Percentiles rank a stretch among this genome's conserved stretches.
These are phyloP conservation scores for Phytophthora kernoviae DNA, from an alignment of 352 stramenopile species.

Conservation along the genomic window DNA sequence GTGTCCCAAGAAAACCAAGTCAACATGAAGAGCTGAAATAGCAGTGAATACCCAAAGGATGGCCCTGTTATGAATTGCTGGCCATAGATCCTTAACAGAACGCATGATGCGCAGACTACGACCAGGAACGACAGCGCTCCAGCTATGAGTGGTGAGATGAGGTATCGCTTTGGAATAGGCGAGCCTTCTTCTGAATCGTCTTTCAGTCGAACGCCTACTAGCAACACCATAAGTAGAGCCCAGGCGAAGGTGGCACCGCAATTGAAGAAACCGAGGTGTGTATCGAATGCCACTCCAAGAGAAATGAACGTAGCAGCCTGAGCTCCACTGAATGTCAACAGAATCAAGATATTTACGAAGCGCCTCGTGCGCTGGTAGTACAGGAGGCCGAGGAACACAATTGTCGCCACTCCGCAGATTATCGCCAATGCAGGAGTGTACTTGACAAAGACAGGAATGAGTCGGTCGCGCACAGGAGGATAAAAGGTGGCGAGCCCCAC, in stretches of 20 bases:
- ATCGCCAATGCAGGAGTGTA: slow-evolving; percentile 13
- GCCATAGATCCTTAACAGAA: slow-evolving; percentile 31
- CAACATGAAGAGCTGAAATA: slow-evolving; percentile 43
- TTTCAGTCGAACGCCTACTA: slow-evolving; percentile 25
- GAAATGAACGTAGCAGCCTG: slow-evolving; percentile 38
- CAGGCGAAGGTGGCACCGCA: slow-evolving; percentile 37
- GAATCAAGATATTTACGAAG: slow-evolving; percentile 35
- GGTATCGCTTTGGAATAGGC: slow-evolving; percentile 5
- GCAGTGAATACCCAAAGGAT: slow-evolving; percentile 34
- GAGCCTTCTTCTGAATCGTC: slow-evolving; percentile 1
- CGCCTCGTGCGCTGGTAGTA: slow-evolving; percentile 34
- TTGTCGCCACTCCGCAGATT: too few species aligned
- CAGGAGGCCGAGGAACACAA: too few species aligned
- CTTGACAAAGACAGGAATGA: slow-evolving; percentile 16
- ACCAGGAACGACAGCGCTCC: slow-evolving; percentile 38
- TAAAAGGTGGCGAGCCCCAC: slow-evolving; percentile 31
- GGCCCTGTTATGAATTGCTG: slow-evolving; percentile 11
- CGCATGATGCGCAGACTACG: too few species aligned
- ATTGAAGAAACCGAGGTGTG: slow-evolving; percentile 46
- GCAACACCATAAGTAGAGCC: slow-evolving; percentile 38
- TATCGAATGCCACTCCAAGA: slow-evolving; percentile 36
- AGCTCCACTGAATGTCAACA: slow-evolving; percentile 35
- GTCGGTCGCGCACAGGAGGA: slow-evolving; percentile 15
- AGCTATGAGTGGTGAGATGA: slow-evolving; percentile 27
- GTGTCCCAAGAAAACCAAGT: too few species aligned